Evolutionary conservation across 208 protist species (phyloP).

Genomic region (Crithidia acanthocephali): DNA sequence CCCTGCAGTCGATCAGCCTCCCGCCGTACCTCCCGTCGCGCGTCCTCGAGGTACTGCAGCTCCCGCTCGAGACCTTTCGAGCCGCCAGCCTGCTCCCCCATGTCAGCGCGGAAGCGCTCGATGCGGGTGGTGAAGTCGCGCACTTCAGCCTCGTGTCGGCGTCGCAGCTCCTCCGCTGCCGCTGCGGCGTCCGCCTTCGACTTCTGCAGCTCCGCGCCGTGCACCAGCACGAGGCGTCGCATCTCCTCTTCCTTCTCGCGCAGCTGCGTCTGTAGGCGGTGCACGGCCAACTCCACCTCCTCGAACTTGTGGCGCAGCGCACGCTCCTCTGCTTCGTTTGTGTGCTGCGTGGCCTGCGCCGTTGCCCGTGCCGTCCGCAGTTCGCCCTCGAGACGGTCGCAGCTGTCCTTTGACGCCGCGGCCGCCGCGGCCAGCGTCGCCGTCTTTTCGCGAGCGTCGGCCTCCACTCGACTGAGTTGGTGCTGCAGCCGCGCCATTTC

Average conservation of each 20-base stretch:
- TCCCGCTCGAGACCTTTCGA: constrained; percentile 52
- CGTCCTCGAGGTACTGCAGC: constrained; percentile 41
- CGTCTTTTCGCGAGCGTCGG: constrained; percentile 48
- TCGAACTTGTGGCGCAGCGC: constrained; percentile 38
- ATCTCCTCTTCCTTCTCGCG: constrained; percentile 60
- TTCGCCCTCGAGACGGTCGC: constrained; percentile 52
- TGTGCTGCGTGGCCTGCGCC: constrained; percentile 37
- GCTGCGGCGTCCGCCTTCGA: constrained; percentile 35
- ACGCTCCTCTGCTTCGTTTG: constrained; percentile 39
- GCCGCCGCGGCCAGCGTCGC: constrained; percentile 33
- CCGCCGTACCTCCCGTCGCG: constrained; percentile 33
- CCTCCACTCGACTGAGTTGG: constrained; percentile 21
- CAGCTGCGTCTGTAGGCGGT: constrained; percentile 49
- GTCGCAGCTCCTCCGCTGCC: constrained; percentile 40
- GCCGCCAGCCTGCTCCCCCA: constrained; percentile 51
- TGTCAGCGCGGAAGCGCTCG: constrained; percentile 44
- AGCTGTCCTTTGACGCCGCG: constrained; percentile 37
- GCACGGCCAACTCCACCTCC: constrained; percentile 32
- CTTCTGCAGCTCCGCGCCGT: constrained; percentile 56
- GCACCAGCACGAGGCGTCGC: constrained; percentile 35
- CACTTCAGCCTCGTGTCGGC: constrained; percentile 46
- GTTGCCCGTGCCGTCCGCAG: constrained; percentile 46
- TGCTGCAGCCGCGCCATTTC: constrained; percentile 23
- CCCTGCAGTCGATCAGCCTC: constrained; percentile 30
- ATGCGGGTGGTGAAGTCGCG: constrained; percentile 52